These are phyloP conservation scores for Rhizophagus prolifer DNA, from an alignment of 192 early-diverging fungal genomes.

Conservation along the genomic window DNA sequence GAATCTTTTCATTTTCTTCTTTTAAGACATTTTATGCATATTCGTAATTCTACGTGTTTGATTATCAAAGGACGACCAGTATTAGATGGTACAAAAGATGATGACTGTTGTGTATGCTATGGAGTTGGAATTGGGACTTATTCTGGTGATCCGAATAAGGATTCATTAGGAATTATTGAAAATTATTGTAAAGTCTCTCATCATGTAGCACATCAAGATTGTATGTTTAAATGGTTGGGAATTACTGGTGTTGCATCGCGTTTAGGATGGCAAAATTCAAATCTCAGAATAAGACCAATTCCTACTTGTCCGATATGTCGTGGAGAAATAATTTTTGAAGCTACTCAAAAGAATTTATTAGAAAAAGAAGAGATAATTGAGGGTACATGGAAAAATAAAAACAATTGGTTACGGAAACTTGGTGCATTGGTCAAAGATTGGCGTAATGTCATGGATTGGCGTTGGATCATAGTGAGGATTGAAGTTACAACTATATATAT, in stretches of 20 bases:
- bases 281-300: not conserved
- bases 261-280: not conserved
- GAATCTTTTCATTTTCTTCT: slow-evolving; percentile 19
- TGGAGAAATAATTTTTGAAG: slow-evolving; percentile 3
- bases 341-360: not conserved
- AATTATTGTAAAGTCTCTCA: slow-evolving; percentile 26
- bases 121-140: slow-evolving; percentile 18
- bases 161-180: slow-evolving; percentile 5
- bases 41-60: slow-evolving; percentile 9
- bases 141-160: not conserved
- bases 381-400: not conserved
- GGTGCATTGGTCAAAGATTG: slow-evolving; percentile 14
- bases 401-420: not conserved
- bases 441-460: slow-evolving; percentile 21
- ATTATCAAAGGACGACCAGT: slow-evolving; percentile 13
- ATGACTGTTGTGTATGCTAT: slow-evolving; percentile 22
- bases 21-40: slow-evolving; percentile 18
- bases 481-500: slow-evolving; percentile 9
- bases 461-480: slow-evolving; percentile 1
- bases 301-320: slow-evolving; percentile 23
- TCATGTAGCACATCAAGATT: slow-evolving; percentile 20
- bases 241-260: not conserved
- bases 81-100: slow-evolving; percentile 8
- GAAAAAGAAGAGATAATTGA: not conserved
- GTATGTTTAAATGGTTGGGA: slow-evolving; percentile 23